Evolutionary conservation across 495 filamentous ascomycete genomes (phyloP).

Genomic region (Aspergillus carlsbadensis): DNA sequence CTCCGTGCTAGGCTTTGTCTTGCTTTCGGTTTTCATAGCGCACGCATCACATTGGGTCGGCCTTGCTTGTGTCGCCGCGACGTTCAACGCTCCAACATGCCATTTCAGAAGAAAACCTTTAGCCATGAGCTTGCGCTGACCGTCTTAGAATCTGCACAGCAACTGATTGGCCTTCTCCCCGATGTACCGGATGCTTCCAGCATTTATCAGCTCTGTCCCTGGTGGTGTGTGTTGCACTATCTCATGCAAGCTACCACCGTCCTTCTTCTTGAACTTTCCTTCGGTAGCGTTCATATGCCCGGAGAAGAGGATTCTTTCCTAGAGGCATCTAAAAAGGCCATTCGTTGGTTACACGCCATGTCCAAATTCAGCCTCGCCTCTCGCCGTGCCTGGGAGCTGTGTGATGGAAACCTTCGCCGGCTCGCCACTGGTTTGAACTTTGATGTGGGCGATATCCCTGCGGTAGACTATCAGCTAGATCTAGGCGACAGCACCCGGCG

Average conservation of each 20-base stretch:
- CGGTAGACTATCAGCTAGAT: conserved; percentile 21
- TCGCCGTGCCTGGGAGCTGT: conserved; percentile 58
- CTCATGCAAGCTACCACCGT: conserved; percentile 63
- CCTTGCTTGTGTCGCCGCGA: conserved; percentile 65
- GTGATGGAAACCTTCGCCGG: conserved; percentile 42
- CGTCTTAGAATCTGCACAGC: conserved; percentile 54
- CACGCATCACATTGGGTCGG: conserved; percentile 58
- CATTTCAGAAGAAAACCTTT: conserved; percentile 39
- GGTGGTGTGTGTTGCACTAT: conserved; percentile 67
- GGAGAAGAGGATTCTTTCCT: conserved; percentile 48
- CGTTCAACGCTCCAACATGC: conserved; percentile 32
- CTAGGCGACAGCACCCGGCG: conserved; percentile 7
- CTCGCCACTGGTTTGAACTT: conserved; percentile 43
- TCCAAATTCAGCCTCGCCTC: conserved; percentile 53
- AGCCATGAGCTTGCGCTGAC: conserved; percentile 54
- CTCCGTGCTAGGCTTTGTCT: conserved; percentile 48
- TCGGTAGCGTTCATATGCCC: conserved; percentile 55
- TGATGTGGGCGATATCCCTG: conserved; percentile 40
- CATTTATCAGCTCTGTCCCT: conserved; percentile 57
- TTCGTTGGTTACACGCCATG: conserved; percentile 56
- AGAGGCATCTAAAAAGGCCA: conserved; percentile 50
- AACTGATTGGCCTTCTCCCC: conserved; percentile 54
- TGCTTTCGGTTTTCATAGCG: conserved; percentile 60
- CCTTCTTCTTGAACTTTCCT: conserved; percentile 61
- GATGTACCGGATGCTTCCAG: conserved; percentile 42